phyloP scores from a whole-genome alignment of 2,329 filamentous ascomycete species.

The Diplodia intermedia region DNA sequence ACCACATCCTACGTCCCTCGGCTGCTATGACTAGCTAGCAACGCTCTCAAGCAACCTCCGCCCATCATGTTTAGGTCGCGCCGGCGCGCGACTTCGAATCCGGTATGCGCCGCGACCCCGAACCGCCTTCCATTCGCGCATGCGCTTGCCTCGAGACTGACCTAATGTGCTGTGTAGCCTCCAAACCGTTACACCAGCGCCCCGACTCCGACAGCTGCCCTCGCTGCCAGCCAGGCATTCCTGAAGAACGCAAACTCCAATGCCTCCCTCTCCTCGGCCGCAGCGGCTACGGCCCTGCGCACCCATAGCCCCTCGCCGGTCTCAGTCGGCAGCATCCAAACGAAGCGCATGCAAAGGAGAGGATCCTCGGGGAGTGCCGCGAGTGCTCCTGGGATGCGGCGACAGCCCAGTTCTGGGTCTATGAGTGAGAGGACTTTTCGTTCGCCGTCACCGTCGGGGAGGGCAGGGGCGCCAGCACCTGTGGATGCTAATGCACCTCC shows the following conservation, averaged over 20 bases:
- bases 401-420: constrained; percentile 72
- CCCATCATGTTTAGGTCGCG: constrained; percentile 43
- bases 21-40: constrained; percentile 31
- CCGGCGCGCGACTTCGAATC: constrained; percentile 44
- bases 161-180: constrained; percentile 41
- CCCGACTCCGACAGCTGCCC: constrained; percentile 74
- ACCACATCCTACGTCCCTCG: constrained; percentile 11
- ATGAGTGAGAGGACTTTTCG: constrained; percentile 92
- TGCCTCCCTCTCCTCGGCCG: constrained; percentile 77
- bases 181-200: constrained; percentile 34
- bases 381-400: constrained; percentile 47
- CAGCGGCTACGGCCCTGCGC: constrained; percentile 83
- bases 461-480: constrained; percentile 36
- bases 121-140: constrained; percentile 30
- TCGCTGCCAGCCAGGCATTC: constrained; percentile 83
- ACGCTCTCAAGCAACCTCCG: neutral
- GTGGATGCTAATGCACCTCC: constrained; percentile 65
- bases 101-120: constrained; percentile 44
- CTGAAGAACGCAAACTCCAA: constrained; percentile 69
- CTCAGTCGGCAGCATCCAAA: constrained; percentile 81
- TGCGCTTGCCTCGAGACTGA: constrained; percentile 31
- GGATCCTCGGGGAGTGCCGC: constrained; percentile 65
- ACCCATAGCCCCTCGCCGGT: constrained; percentile 79
- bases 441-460: constrained; percentile 64
- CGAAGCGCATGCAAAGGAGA: constrained; percentile 81